Conservation (phyloP, 2,329 filamentous ascomycete species). For the Malbranchea zuffiana region DNA sequence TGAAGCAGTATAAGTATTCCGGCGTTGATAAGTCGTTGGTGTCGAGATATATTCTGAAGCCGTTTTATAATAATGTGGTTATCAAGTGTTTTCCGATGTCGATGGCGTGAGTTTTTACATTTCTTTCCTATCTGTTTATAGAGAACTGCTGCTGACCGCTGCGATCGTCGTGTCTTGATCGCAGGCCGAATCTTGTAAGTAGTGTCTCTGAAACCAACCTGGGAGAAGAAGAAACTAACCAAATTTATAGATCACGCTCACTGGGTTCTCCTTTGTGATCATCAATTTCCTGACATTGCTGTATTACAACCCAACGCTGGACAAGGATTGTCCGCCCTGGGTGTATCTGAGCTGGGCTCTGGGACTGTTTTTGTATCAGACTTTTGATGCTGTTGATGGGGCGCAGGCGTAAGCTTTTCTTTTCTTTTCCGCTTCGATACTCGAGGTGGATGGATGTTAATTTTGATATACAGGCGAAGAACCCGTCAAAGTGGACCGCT, state of each 20-base stretch:
- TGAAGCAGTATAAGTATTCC: constrained; percentile 93
- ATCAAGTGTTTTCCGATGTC: constrained; percentile 90
- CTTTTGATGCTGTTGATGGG: constrained; percentile 94
- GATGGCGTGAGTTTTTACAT: constrained; percentile 60
- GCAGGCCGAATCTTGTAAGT: constrained; percentile 45
- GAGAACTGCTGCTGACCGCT: background rate
- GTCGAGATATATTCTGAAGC: constrained; percentile 90
- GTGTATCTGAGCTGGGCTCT: constrained; percentile 87
- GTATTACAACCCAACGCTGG: constrained; percentile 90
- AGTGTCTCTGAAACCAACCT: background rate
- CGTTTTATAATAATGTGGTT: constrained; percentile 90
- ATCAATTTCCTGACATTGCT: constrained; percentile 81
- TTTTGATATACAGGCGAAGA: constrained; percentile 49
- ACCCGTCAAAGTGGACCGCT: constrained; percentile 87
- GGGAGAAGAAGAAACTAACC: background rate
- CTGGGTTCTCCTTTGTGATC: constrained; percentile 81
- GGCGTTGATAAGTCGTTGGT: constrained; percentile 80
- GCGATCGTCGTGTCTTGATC: constrained; percentile 3
- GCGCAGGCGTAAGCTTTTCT: constrained; percentile 63
- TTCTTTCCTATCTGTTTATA: no score
- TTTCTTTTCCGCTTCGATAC: background rate
- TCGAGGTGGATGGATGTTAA: constrained; percentile 9
- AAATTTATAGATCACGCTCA: constrained; percentile 60
- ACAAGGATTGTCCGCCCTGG: constrained; percentile 88
- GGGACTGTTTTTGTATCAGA: constrained; percentile 92